Base-by-base conservation (phyloP, 148 eudicot species). In the Silene uniflora region DNA sequence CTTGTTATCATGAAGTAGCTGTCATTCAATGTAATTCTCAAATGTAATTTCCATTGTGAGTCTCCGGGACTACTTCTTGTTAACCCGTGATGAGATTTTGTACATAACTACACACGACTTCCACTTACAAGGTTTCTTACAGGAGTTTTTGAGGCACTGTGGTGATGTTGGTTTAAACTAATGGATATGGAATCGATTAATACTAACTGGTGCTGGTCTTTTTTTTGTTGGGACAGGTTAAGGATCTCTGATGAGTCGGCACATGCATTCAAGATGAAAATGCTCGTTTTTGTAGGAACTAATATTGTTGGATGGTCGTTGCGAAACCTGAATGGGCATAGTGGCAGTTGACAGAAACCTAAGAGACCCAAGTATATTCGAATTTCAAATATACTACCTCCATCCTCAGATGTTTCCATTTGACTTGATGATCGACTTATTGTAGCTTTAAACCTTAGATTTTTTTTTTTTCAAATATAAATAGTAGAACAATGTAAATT, bases 201-300 rank as follows among this genome's bases (percentile, higher is more conserved):
- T 62, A 62, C 67, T 62, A 61, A 61, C 65, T 21, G 13, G 25
- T 21, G 3, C 27, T 21, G 13, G 13, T 27, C 11, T 29, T 29
- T 64, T 64, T 14, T 0, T 29, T 14, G 27, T 7, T 29, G 35
- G 68, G 9, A 25, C 42, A 64, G 68, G 68, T 25, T 11, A 29
- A 64, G 68, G 44, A 64, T 64, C 17, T 25, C 14, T 64, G n/a
- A 64, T 16, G 25, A 6, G 44, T 14, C 5, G 44, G 10, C 5
- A 64, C 67, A 27, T 10, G 42, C n/a, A 49, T 25, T 9, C 42
- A 29, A 25, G 42, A 25, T 27, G 44, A 25, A 27, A 64, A 2
- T 64, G 68, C 42, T 64, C 16, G 67, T 63, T 64, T 27, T 25
- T 25, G 68, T 64, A 64, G 44, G 25, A 29, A 62, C 68, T 27